Evolutionary conservation across 495 filamentous ascomycete species (phyloP), one percentile per base, ranked within the genome.

Genomic region (Ascobolus immersus): DNA sequence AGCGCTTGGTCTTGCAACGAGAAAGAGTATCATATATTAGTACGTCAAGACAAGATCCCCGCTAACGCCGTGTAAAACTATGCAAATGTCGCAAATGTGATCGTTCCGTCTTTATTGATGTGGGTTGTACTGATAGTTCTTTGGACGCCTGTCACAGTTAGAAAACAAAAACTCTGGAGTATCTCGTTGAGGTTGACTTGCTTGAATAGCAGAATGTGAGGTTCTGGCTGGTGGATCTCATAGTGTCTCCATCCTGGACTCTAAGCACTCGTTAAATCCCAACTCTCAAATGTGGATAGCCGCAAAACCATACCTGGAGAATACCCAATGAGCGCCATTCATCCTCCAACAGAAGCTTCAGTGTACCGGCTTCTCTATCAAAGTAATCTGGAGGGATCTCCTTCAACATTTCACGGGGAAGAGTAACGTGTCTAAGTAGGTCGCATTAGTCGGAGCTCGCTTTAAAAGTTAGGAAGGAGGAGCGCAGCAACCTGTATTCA

Each of bases 171-270:
- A 17, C 18, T 21, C 15, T 23, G n/a, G 21, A 38, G 34, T 24
- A 14, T 28, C 31, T 13, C 27, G 22, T 4, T 4, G 22, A 20
- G 20, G 7, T 25, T 23, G n/a, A 55, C 76, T 54, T 54, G 94
- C 86, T 96, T 96, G 65, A 96, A 96, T 10, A 96, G 65, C 20
- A 96, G 66, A 39, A 96, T 94, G 44, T 96, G 86, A 32, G 86
- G 86, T 58, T 96, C 86, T 22, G 86, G 86, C 53, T 92, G 89
- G 50, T 96, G 86, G 34, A 94, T 86, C 54, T 96, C 86, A 43
- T 96, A 96, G 55, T 96, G 86, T 49, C 93, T 82, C 86, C 86
- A 96, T 17, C 86, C 86, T 41, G 94, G 58, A 53, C 89, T 94
- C 80, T 94, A 35, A 28, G n/a, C 18, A 17, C 23, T 28, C 21